These are phyloP conservation scores for Oidiodendron maius DNA, from an alignment of 495 filamentous ascomycete species.

Conservation along the genomic window DNA sequence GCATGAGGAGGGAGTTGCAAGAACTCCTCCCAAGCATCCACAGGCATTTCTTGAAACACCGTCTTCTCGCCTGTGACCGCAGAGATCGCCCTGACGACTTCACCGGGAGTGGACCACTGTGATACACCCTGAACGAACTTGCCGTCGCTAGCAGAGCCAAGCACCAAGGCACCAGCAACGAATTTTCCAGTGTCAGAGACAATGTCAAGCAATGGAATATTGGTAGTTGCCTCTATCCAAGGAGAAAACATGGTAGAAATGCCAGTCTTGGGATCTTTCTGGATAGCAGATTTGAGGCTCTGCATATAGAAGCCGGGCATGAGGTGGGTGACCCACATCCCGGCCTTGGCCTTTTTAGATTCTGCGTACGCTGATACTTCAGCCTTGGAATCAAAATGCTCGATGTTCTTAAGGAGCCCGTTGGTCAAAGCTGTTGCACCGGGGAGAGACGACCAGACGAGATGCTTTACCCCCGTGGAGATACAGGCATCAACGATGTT, in stretches of 20 bases:
- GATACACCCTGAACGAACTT: background rate
- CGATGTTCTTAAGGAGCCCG: constrained; percentile 40
- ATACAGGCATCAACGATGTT: constrained; percentile 47
- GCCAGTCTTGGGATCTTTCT: background rate
- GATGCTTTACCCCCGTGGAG: constrained; percentile 34
- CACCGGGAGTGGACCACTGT: background rate
- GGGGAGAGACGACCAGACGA: constrained; percentile 38
- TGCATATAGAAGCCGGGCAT: constrained; percentile 51
- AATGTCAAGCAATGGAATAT: constrained; percentile 45
- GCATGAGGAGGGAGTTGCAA: background rate
- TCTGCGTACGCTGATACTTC: constrained; percentile 30
- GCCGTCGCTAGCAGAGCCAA: background rate
- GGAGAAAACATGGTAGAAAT: background rate
- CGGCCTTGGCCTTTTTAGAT: constrained; percentile 41
- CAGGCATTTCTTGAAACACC: background rate
- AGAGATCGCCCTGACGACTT: background rate
- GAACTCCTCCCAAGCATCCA: background rate
- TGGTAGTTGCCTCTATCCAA: constrained; percentile 16
- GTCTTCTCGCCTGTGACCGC: background rate
- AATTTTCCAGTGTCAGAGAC: constrained; percentile 46
- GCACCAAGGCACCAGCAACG: constrained; percentile 31
- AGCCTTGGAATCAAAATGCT: constrained; percentile 57
- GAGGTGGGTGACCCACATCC: constrained; percentile 37
- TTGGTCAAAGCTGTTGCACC: constrained; percentile 28
- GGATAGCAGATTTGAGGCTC: constrained; percentile 24